phyloP scores from a whole-genome alignment of 2,329 filamentous ascomycete species.

The Exophiala sp. region DNA sequence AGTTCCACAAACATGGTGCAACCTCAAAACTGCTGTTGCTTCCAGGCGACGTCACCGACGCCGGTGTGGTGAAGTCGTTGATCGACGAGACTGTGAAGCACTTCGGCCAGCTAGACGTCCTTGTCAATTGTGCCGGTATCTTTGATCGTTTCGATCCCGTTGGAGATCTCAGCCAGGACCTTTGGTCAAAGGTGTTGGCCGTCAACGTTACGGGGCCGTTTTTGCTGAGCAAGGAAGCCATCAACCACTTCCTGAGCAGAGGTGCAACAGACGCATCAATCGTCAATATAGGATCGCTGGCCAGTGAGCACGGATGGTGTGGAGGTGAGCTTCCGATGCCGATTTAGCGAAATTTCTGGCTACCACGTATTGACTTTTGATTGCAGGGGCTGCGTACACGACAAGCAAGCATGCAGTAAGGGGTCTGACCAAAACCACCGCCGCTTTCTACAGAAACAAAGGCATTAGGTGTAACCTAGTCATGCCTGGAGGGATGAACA shows the following conservation, averaged over 20 bases:
- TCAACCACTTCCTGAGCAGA: conserved; percentile 45
- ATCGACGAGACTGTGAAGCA: neutral
- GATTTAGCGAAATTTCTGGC: no score
- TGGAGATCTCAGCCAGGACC: conserved; percentile 43
- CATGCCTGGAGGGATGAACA: conserved; percentile 53
- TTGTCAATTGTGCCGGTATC: conserved; percentile 58
- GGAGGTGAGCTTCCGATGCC: conserved; percentile 32
- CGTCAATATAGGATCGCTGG: conserved; percentile 52
- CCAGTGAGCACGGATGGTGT: conserved; percentile 42
- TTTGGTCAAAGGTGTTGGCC: conserved; percentile 54
- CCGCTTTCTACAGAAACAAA: conserved; percentile 52
- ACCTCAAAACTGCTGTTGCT: neutral
- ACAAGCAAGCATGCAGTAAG: conserved; percentile 53
- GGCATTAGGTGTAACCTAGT: conserved; percentile 53
- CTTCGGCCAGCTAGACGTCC: conserved; percentile 53
- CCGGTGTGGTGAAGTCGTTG: neutral
- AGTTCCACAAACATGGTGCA: neutral
- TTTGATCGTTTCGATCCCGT: conserved; percentile 56
- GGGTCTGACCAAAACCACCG: conserved; percentile 57
- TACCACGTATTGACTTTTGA: conserved; percentile 10
- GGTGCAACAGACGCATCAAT: conserved; percentile 44
- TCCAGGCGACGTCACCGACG: neutral
- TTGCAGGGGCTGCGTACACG: conserved; percentile 49
- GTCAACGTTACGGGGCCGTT: conserved; percentile 58
- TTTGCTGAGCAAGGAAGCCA: conserved; percentile 50